phyloP scores from a whole-genome alignment of 176 grass and related monocot genomes.

The Triticum dicoccoides region DNA sequence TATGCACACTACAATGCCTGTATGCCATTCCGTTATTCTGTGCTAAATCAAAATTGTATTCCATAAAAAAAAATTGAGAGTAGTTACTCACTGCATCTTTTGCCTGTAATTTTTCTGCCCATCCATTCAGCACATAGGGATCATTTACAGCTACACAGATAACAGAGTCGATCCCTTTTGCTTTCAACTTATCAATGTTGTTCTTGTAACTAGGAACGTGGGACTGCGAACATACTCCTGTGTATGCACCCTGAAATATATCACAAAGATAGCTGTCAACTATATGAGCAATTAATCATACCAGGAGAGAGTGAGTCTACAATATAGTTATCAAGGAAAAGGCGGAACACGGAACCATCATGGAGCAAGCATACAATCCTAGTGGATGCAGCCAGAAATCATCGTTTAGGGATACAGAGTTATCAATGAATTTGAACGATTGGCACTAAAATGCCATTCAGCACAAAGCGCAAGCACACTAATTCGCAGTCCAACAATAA shows the following conservation, averaged over 20 bases:
- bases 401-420: neutral
- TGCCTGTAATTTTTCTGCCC: slow-evolving; percentile 88
- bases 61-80: neutral
- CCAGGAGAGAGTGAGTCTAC: neutral
- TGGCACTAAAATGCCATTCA: neutral
- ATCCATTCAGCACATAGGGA: slow-evolving; percentile 88
- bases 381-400: neutral
- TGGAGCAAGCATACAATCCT: neutral
- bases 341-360: neutral
- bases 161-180: slow-evolving; percentile 88
- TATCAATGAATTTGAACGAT: neutral
- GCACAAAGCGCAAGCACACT: neutral
- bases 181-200: slow-evolving; percentile 90
- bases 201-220: slow-evolving; percentile 97
- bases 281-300: neutral
- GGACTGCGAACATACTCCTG: slow-evolving; percentile 77
- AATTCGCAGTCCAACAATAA: neutral
- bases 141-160: slow-evolving; percentile 96
- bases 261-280: slow-evolving; percentile 2
- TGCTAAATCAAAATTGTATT: neutral
- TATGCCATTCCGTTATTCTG: neutral
- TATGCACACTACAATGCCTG: neutral
- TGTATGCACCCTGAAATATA: slow-evolving; percentile 80
- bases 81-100: slow-evolving; percentile 66
- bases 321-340: neutral